These are phyloP conservation scores for Alliaria petiolata DNA, from an alignment of 345 rosid genomes.

Conservation along the genomic window DNA sequence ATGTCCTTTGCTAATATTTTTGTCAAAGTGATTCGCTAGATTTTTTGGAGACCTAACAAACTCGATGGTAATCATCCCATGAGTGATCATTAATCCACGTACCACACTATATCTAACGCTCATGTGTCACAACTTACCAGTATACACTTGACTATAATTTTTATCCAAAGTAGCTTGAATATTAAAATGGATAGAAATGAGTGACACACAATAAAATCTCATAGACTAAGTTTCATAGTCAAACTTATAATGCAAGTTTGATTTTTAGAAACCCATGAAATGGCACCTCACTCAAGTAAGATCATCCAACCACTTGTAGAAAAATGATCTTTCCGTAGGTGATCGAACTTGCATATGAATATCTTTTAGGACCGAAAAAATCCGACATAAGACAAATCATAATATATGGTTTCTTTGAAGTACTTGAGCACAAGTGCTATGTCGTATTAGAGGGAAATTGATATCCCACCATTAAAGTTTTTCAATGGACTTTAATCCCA, in stretches of 20 bases:
- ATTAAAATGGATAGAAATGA: background rate
- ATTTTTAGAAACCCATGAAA: background rate
- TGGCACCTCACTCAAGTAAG: background rate
- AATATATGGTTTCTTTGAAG: background rate
- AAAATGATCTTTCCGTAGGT: background rate
- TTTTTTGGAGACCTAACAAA: conserved; percentile 6
- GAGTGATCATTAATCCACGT: background rate
- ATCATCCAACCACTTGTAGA: conserved; percentile 7
- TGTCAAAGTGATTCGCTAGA: too few relatives aligned
- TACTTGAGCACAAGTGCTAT: background rate
- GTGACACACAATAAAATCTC: background rate
- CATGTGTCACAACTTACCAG: background rate
- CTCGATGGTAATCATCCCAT: conserved; percentile 5
- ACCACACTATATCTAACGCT: background rate
- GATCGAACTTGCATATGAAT: conserved; percentile 3
- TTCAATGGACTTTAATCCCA: too few relatives aligned
- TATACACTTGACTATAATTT: background rate
- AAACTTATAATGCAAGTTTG: background rate
- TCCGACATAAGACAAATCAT: too few relatives aligned
- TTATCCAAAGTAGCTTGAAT: background rate
- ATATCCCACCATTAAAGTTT: too few relatives aligned
- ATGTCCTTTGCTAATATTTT: too few relatives aligned
- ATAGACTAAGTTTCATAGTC: background rate
- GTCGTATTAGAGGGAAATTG: too few relatives aligned
- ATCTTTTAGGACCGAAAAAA: background rate